A percentile compares a stretch with the other conserved stretches of the same genome.
Conservation (phyloP, 176 grass and related monocot genomes). For the Juncus effusus region DNA sequence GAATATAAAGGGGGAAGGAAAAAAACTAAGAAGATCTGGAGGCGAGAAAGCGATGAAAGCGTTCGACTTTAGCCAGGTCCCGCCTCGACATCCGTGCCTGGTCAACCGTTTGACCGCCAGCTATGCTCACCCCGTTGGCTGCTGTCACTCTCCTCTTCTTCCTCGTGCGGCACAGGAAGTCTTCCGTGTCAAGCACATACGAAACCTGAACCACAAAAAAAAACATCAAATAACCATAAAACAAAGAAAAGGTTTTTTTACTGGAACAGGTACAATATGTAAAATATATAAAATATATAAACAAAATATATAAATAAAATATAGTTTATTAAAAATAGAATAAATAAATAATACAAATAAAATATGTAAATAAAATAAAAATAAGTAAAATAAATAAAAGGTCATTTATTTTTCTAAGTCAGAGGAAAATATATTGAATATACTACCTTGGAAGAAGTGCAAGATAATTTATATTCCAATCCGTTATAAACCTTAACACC, state of each 20-base stretch:
- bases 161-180: constrained; percentile 61
- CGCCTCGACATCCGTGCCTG: constrained; percentile 30
- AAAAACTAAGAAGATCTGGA: constrained; percentile 43
- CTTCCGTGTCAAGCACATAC: constrained; percentile 96
- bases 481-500: constrained; percentile 68
- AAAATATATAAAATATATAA: not conserved
- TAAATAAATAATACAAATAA: not conserved
- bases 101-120: constrained; percentile 25
- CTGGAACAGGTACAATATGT: not conserved
- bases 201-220: constrained; percentile 55
- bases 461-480: constrained; percentile 98
- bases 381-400: not conserved
- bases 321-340: not conserved
- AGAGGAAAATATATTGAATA: not conserved
- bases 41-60: constrained; percentile 58
- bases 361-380: not conserved
- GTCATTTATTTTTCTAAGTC: not conserved
- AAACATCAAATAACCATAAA: constrained; percentile 6
- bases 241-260: not conserved
- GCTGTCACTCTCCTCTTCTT: constrained; percentile 43
- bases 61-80: constrained; percentile 49
- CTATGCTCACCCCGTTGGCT: not conserved
- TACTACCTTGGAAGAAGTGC: constrained; percentile 83
- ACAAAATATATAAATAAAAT: not conserved
- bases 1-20: not conserved